phyloP scores from a whole-genome alignment of 2,329 filamentous ascomycete species.

The Emergomyces orientalis region DNA sequence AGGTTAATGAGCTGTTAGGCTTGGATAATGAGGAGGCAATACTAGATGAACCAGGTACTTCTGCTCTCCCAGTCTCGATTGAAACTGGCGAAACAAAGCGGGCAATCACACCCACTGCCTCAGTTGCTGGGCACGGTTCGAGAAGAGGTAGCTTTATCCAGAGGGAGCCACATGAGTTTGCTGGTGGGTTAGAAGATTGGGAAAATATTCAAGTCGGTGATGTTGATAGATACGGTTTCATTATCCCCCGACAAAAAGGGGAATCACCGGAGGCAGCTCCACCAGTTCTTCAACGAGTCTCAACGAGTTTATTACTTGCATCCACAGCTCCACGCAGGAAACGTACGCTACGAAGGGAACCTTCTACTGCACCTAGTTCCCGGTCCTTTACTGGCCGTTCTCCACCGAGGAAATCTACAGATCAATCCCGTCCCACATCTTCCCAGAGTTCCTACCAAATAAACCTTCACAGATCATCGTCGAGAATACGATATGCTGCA shows the following conservation, averaged over 20 bases:
- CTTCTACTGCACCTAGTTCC: conserved; percentile 39
- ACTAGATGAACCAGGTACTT: conserved; percentile 33
- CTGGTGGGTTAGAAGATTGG: conserved; percentile 58
- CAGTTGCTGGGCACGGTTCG: conserved; percentile 21
- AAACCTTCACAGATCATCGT: conserved; percentile 33
- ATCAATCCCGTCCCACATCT: conserved; percentile 38
- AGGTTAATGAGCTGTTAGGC: conserved; percentile 31
- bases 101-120: conserved; percentile 22
- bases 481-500: conserved; percentile 43
- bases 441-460: conserved; percentile 39
- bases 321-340: conserved; percentile 48
- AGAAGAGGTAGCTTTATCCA: conserved; percentile 30
- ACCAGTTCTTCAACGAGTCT: conserved; percentile 47
- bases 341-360: conserved; percentile 42
- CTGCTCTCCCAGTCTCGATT: conserved; percentile 19
- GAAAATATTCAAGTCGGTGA: conserved; percentile 49
- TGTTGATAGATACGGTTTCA: conserved; percentile 59
- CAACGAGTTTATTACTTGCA: conserved; percentile 49
- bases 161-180: conserved; percentile 48
- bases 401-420: conserved; percentile 33
- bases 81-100: conserved; percentile 23
- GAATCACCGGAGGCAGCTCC: conserved; percentile 27
- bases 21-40: conserved; percentile 29
- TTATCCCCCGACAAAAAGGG: conserved; percentile 34
- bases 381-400: conserved; percentile 37